A percentile compares a stretch with the other conserved stretches of the same genome.
Evolutionary conservation across 2,329 filamentous ascomycete species (phyloP).

Genomic region (Aspergillus japonicus): DNA sequence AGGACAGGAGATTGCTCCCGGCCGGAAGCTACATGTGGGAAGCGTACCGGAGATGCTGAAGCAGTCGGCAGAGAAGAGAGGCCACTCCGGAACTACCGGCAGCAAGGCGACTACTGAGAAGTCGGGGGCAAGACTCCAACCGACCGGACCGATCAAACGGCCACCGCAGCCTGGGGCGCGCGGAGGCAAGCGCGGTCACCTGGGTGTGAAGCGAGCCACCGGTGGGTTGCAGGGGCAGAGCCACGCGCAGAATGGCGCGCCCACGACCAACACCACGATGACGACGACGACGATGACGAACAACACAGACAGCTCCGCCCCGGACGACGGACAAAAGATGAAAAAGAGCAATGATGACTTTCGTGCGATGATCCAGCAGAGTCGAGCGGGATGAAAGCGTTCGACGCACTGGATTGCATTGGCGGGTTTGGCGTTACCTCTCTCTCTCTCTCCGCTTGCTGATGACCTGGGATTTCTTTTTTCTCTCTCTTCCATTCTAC

Average conservation of each 20-base stretch:
- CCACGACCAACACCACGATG: conserved; percentile 20
- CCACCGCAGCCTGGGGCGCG: conserved; percentile 46
- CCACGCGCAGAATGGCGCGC: conserved; percentile 22
- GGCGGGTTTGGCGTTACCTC: conserved; percentile 30
- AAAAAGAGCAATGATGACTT: conserved; percentile 60
- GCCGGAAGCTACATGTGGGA: conserved; percentile 47
- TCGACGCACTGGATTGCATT: conserved; percentile 25
- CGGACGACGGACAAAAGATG: conserved; percentile 23
- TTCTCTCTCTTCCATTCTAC: conserved; percentile 9
- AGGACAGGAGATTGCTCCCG: conserved; percentile 46
- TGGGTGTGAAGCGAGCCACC: conserved; percentile 48
- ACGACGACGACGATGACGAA: conserved; percentile 29
- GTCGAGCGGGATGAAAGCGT: conserved; percentile 27
- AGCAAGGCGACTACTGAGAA: conserved; percentile 42
- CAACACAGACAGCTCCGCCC: conserved; percentile 22
- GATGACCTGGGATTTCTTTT: neutral
- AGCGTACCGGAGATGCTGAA: conserved; percentile 53
- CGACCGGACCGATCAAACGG: conserved; percentile 42
- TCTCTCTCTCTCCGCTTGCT: conserved; percentile 4
- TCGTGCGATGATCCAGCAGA: conserved; percentile 52
- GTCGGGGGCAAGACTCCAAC: conserved; percentile 26
- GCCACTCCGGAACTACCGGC: conserved; percentile 29
- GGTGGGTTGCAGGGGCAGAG: conserved; percentile 1
- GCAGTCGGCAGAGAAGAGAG: conserved; percentile 42
- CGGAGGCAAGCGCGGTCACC: conserved; percentile 48